Evolutionary conservation across 768 basidiomycete genomes (phyloP).

Genomic region (Pleurotus giganteus): DNA sequence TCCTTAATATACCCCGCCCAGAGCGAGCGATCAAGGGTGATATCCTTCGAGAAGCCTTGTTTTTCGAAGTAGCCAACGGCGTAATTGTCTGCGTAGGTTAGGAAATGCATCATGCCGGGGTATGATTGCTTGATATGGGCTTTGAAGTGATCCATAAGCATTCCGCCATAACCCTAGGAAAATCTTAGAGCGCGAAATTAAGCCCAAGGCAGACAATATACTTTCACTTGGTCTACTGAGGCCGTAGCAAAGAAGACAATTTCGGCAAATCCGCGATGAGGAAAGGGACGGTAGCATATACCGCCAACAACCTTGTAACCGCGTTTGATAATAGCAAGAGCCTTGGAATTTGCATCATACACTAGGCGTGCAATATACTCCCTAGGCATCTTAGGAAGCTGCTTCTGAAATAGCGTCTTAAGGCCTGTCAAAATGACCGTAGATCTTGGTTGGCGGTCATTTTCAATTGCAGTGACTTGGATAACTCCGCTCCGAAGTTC

Average conservation of each 20-base stretch:
- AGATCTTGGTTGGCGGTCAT: constrained; percentile 73
- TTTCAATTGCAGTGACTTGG: constrained; percentile 78
- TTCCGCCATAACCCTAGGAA: constrained; percentile 89
- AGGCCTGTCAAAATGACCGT: constrained; percentile 89
- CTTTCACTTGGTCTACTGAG: constrained; percentile 96
- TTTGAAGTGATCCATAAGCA: constrained; percentile 99
- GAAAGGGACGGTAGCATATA: constrained; percentile 95
- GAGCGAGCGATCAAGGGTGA: constrained; percentile 81
- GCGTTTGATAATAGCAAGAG: constrained; percentile 90
- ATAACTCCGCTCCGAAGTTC: constrained; percentile 86
- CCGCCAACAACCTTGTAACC: constrained; percentile 97
- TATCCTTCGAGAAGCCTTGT: constrained; percentile 98
- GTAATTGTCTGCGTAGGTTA: constrained; percentile 99
- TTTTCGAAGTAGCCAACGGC: constrained; percentile 99
- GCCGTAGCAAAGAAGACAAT: constrained; percentile 99
- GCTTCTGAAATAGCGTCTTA: constrained; percentile 95
- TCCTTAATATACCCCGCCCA: constrained; percentile 99
- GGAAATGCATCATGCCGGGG: constrained; percentile 88
- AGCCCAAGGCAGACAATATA: constrained; percentile 28
- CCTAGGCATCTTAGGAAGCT: constrained; percentile 97
- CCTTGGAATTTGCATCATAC: constrained; percentile 89
- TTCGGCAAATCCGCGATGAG: constrained; percentile 92
- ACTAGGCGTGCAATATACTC: constrained; percentile 98
- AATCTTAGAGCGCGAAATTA: background rate
- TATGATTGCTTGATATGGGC: constrained; percentile 83